phyloP scores from a whole-genome alignment of 1,139 yeast genomes.

The Wickerhamiella pararugosa region DNA sequence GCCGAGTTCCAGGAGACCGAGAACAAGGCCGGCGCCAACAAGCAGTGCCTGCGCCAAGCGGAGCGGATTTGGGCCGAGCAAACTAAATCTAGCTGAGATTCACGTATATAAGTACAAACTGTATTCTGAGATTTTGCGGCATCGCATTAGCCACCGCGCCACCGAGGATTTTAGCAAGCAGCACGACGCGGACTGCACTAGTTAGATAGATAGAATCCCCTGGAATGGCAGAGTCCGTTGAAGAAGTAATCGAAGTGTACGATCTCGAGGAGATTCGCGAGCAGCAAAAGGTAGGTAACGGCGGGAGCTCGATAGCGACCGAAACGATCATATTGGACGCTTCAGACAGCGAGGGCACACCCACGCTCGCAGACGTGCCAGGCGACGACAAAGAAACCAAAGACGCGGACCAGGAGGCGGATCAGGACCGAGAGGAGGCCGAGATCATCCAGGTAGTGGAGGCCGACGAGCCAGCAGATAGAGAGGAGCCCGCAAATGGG shows the following conservation, averaged over 20 bases:
- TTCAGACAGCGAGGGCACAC: too few relatives aligned
- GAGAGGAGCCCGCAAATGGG: background rate
- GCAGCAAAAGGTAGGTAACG: background rate
- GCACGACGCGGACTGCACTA: background rate
- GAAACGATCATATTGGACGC: slow-evolving; percentile 1
- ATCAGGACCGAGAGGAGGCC: too few relatives aligned
- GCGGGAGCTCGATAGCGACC: background rate
- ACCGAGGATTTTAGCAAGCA: background rate
- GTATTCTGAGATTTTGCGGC: background rate
- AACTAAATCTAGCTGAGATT: background rate
- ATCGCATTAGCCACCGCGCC: background rate
- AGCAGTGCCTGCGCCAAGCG: slow-evolving; percentile 77
- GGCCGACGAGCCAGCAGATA: background rate
- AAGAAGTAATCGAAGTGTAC: background rate
- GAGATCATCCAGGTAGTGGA: background rate
- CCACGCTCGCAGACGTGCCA: too few relatives aligned
- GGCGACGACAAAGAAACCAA: background rate
- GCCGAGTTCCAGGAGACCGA: slow-evolving; percentile 93
- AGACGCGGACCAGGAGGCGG: background rate
- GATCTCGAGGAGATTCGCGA: slow-evolving; percentile 1
- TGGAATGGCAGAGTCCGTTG: background rate
- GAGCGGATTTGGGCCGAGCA: slow-evolving; percentile 56
- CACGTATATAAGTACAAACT: background rate
- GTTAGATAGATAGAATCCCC: background rate
- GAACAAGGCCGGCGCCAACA: slow-evolving; percentile 93